Conservation (phyloP, 495 filamentous ascomycete species). For the Aspergillus panamensis region DNA sequence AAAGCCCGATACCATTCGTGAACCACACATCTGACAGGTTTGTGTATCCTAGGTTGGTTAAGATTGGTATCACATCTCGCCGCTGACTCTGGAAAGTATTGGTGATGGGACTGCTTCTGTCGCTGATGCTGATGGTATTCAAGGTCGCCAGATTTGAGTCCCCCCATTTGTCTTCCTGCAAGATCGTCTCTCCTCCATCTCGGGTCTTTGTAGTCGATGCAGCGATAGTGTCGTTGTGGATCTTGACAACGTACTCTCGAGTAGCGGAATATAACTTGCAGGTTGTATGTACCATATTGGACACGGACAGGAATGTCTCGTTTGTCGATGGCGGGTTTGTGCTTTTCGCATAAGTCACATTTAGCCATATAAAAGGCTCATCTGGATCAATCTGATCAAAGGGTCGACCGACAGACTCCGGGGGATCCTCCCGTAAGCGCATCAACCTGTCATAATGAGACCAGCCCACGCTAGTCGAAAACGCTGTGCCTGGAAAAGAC, state of each 20-base stretch:
- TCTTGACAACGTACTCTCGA: background rate
- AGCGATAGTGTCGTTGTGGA: background rate
- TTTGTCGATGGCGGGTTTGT: background rate
- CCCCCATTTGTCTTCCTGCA: too few relatives aligned
- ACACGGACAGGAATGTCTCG: background rate
- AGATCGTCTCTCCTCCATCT: background rate
- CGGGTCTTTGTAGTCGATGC: background rate
- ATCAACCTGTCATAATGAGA: background rate
- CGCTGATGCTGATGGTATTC: background rate
- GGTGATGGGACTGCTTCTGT: background rate
- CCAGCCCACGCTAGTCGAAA: background rate
- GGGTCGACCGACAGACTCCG: background rate
- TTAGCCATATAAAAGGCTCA: constrained; percentile 1
- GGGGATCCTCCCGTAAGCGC: background rate
- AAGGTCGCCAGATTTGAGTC: background rate
- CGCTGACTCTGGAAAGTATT: background rate
- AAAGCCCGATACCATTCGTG: background rate
- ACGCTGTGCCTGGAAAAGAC: background rate
- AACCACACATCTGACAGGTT: background rate
- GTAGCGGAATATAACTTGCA: background rate
- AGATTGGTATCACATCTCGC: background rate
- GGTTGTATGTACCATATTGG: background rate
- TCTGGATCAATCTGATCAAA: background rate
- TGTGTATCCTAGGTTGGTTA: background rate
- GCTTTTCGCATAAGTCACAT: background rate